Evolutionary conservation across 495 filamentous ascomycete species (phyloP), one percentile per base, ranked within the genome.

Genomic region (Extremus antarcticus): DNA sequence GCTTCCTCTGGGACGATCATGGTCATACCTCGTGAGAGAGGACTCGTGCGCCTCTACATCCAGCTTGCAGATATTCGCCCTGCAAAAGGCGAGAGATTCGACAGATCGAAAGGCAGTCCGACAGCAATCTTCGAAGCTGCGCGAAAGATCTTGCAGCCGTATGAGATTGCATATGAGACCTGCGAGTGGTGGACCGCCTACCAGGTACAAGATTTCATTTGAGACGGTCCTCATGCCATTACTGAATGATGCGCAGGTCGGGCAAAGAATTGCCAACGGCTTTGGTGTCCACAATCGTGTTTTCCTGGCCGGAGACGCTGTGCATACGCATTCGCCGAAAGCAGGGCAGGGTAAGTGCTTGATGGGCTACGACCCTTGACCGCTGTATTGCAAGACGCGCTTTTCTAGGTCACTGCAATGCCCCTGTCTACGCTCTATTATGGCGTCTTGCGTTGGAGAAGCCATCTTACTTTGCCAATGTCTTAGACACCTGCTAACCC

Each of bases 271-370:
- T 2, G 46, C 10, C 15, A 15, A n/a, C 13, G n/a, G 46, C 4
- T 49, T 21, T 49, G 22, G 46, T n/a, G 13, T 9, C 10, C 22
- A 23, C 20, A 21, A 49, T n/a, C 46, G 46, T 21, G 24, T 49
- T 21, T 90, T 89, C 65, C 76, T 92, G n/a, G 80, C 83, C 3
- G 87, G 87, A n/a, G 87, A 90, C 66, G 86, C 87, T 3, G 84
- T 83, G 51, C 87, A 92, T 69, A 90, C 87, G 2, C 87, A 90
- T 67, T 84, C 79, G 43, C 86, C 87, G 9, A 90, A 88, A 67
- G 85, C 85, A 23, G 88, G 86, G 7, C 88, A 89, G 65, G n/a
- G n/a, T n/a, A n/a, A n/a, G n/a, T n/a, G n/a, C n/a, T n/a, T n/a
- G n/a, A n/a, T n/a, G n/a, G n/a, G n/a, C n/a, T n/a, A n/a, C n/a